phyloP scores from a whole-genome alignment of 2,329 filamentous ascomycete species.

The Teratosphaeria pseudoeucalypti region DNA sequence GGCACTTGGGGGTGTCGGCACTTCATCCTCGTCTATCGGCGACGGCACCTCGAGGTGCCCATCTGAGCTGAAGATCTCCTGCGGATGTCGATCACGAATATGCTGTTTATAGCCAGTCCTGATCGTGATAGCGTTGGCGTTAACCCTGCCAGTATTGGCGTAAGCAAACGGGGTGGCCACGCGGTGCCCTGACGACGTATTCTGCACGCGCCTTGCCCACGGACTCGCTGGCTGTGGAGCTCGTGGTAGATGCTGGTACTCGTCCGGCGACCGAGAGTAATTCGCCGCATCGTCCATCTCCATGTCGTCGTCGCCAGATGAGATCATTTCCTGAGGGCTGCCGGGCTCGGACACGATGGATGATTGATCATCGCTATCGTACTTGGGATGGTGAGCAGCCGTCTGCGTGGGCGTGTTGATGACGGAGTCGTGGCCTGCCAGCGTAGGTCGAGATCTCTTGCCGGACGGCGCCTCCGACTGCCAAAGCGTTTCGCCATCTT shows the following conservation, averaged over 20 bases:
- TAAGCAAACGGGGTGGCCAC: slow-evolving; percentile 16
- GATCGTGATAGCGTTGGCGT: slow-evolving; percentile 11
- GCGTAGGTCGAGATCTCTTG: neutral
- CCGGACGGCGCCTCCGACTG: neutral
- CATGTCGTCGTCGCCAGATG: slow-evolving; percentile 15
- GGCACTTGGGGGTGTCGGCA: slow-evolving; percentile 24
- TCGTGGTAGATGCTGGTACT: slow-evolving; percentile 3
- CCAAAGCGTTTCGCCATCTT: neutral
- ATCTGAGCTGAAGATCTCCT: slow-evolving; percentile 19
- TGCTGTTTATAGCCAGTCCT: slow-evolving; percentile 13
- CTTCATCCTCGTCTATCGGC: slow-evolving; percentile 27
- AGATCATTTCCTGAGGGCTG: slow-evolving; percentile 19
- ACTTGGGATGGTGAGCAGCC: slow-evolving; percentile 15
- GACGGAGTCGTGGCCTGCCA: slow-evolving; percentile 17
- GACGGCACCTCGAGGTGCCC: slow-evolving; percentile 22
- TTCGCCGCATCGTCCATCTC: slow-evolving; percentile 12
- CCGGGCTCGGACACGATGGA: slow-evolving; percentile 24
- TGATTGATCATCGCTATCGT: slow-evolving; percentile 23
- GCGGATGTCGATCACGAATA: slow-evolving; percentile 22
- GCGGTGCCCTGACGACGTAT: slow-evolving; percentile 6
- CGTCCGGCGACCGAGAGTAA: slow-evolving; percentile 15
- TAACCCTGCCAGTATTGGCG: slow-evolving; percentile 9
- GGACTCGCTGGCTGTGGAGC: slow-evolving; percentile 6
- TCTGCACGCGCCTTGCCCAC: slow-evolving; percentile 14
- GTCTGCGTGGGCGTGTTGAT: slow-evolving; percentile 15